Evolutionary conservation across 495 filamentous ascomycete species (phyloP), one percentile per base, ranked within the genome.

Genomic region (Glutinoglossum americanum): DNA sequence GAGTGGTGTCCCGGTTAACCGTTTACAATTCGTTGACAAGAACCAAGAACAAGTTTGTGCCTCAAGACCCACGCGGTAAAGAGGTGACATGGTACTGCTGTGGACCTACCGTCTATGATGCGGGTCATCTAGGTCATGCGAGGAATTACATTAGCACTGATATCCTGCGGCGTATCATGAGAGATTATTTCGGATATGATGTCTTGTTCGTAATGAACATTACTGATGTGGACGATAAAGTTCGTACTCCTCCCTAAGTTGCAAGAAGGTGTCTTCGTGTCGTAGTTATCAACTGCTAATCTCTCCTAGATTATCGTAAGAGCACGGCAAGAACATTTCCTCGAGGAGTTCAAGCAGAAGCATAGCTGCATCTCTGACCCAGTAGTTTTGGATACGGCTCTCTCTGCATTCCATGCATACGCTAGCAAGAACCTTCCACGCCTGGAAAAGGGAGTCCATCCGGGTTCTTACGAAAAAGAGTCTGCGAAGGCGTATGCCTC

Each of bases 131-230:
- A 41, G 90, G 89, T 25, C 89, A 95, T 70, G 87, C 87, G 11
- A 74, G 89, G 56, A 98, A 94, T 71, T 96, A 95, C 82, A 85
- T 95, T 56, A 84, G 80, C 32, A 93, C 87, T 17, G 92, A 97
- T 69, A 92, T 98, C 49, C 80, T 97, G 60, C 79, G 89, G 39
- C 77, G 92, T 63, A 87, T 96, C 61, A 71, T 97, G 70, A 68
- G 73, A 60, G 82, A 94, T 65, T 90, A 93, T 69, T 94, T 95
- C 66, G 78, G 79, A 48, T 94, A 82, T 67, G 74, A 89, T 33
- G 80, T 97, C 57, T 77, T 83, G 47, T 95, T 94, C 74, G 87
- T 96, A 51, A 90, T 93, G 84, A 98, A 98, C 68, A 85, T 94
- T 62, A 94, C 89, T 4, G 87, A 94, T 71, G 78, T 94, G 1